phyloP scores from a whole-genome alignment of 257 asterid genomes.

The Rubia yunnanensis region DNA sequence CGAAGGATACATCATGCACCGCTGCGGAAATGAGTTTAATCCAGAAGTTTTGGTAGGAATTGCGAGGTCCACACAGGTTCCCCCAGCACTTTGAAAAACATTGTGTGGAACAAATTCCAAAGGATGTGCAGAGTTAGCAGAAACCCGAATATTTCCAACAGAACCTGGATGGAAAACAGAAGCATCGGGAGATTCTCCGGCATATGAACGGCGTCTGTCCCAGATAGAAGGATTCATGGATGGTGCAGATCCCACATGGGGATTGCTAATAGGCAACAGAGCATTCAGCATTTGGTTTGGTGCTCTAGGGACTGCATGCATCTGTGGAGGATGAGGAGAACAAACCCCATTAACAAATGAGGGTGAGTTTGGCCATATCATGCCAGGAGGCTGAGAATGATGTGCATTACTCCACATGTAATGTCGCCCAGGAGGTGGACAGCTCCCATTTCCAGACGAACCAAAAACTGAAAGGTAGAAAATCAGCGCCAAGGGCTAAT shows the following conservation, averaged over 20 bases:
- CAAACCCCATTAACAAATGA: slow-evolving; percentile 63
- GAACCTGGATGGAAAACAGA: slow-evolving; percentile 85
- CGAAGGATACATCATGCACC: slow-evolving; percentile 76
- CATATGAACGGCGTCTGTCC: slow-evolving; percentile 67
- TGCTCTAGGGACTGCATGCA: slow-evolving; percentile 73
- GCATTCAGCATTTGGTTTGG: slow-evolving; percentile 59
- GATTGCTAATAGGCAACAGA: slow-evolving; percentile 54
- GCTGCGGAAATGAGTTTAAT: slow-evolving; percentile 70
- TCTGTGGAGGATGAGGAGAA: slow-evolving; percentile 54
- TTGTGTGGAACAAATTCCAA: slow-evolving; percentile 67
- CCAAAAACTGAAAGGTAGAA: slow-evolving; percentile 49
- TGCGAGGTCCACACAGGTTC: slow-evolving; percentile 61
- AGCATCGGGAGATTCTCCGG: slow-evolving; percentile 85
- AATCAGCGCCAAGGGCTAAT: not conserved
- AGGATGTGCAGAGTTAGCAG: slow-evolving; percentile 75
- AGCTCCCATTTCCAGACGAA: slow-evolving; percentile 70
- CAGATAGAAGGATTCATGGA: slow-evolving; percentile 76
- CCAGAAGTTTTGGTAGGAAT: slow-evolving; percentile 65
- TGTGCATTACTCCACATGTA: slow-evolving; percentile 76
- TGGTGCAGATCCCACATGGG: slow-evolving; percentile 95
- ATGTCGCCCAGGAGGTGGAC: slow-evolving; percentile 81
- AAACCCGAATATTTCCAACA: slow-evolving; percentile 72
- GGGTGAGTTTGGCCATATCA: slow-evolving; percentile 74
- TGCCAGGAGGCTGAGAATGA: slow-evolving; percentile 61
- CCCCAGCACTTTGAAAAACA: slow-evolving; percentile 59